A percentile compares a stretch with the other conserved stretches of the same genome.
These are phyloP conservation scores for Aplosporella prunicola DNA, from an alignment of 2,329 filamentous ascomycete genomes.

Conservation along the genomic window DNA sequence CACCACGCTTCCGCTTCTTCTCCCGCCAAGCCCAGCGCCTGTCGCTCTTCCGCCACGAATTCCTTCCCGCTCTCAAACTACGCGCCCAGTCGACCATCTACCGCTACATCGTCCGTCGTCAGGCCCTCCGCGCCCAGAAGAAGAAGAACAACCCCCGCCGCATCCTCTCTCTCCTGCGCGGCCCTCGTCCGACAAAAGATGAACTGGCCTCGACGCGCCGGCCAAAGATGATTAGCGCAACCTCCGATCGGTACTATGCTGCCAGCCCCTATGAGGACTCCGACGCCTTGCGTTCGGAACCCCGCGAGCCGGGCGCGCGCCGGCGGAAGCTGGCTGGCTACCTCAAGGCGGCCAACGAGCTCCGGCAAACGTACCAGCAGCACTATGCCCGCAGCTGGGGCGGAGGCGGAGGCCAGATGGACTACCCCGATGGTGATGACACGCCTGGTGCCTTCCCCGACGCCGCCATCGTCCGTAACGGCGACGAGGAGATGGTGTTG, in stretches of 20 bases:
- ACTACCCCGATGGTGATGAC: constrained; percentile 33
- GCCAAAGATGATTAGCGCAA: constrained; percentile 7
- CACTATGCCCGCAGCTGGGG: constrained; percentile 42
- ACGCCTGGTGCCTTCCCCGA: constrained; percentile 77
- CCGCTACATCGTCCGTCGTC: constrained; percentile 57
- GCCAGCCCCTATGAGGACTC: constrained; percentile 5
- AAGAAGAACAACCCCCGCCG: constrained; percentile 15
- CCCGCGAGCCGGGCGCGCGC: constrained; percentile 56
- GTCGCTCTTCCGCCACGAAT: constrained; percentile 63
- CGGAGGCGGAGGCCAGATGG: constrained; percentile 25
- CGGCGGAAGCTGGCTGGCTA: constrained; percentile 70
- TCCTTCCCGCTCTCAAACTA: constrained; percentile 60
- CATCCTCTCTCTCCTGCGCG: constrained; percentile 20
- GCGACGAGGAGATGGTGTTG: constrained; percentile 84
- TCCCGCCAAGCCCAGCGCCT: constrained; percentile 60
- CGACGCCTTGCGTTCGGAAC: constrained; percentile 25
- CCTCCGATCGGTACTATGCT: constrained; percentile 11
- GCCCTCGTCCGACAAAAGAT: constrained; percentile 23
- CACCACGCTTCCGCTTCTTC: constrained; percentile 57
- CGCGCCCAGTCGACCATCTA: constrained; percentile 69
- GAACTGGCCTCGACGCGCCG: constrained; percentile 17
- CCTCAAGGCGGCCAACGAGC: constrained; percentile 60
- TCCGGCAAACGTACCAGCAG: constrained; percentile 57
- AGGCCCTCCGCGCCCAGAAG: constrained; percentile 26
- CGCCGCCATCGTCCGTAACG: constrained; percentile 67